Conservation (phyloP, 2,329 filamentous ascomycete genomes). For the Scytalidium sp. region DNA sequence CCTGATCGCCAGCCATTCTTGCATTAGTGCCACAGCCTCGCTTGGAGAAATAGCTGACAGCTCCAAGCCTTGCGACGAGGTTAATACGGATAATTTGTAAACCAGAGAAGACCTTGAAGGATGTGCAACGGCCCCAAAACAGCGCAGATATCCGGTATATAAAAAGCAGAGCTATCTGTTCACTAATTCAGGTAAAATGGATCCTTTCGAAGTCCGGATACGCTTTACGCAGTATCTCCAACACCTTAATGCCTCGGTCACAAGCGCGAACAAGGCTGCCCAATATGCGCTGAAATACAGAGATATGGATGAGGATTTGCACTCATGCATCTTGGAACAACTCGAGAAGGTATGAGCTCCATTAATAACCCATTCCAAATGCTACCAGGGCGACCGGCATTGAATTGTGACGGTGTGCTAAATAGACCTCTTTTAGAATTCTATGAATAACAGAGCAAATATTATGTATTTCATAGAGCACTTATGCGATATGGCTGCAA, state of each 20-base stretch:
- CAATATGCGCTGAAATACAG: conserved; percentile 92
- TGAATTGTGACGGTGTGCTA: neutral
- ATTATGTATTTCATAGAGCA: conserved; percentile 99
- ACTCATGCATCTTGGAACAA: conserved; percentile 96
- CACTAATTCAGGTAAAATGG: conserved; percentile 18
- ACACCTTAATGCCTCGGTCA: conserved; percentile 86
- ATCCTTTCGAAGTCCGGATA: conserved; percentile 98
- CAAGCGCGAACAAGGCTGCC: conserved; percentile 86
- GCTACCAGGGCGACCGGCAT: too few species aligned
- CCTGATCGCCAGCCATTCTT: neutral
- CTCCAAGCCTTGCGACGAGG: neutral
- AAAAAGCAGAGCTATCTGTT: neutral
- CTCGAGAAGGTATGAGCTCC: conserved; percentile 68
- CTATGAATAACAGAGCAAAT: conserved; percentile 95
- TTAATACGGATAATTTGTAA: neutral
- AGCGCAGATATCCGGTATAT: neutral
- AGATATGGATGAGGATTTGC: conserved; percentile 94
- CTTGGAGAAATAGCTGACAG: neutral
- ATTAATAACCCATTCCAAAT: too few species aligned
- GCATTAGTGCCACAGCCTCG: neutral
- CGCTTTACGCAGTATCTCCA: conserved; percentile 90
- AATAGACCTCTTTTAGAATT: conserved; percentile 55
- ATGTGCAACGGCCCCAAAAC: neutral
- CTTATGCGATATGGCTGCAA: conserved; percentile 64
- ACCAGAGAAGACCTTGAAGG: neutral